A percentile compares a stretch with the other conserved stretches of the same genome.
These are phyloP conservation scores for Leccinum aurantiacum DNA, from an alignment of 768 basidiomycete genomes.

Conservation along the genomic window DNA sequence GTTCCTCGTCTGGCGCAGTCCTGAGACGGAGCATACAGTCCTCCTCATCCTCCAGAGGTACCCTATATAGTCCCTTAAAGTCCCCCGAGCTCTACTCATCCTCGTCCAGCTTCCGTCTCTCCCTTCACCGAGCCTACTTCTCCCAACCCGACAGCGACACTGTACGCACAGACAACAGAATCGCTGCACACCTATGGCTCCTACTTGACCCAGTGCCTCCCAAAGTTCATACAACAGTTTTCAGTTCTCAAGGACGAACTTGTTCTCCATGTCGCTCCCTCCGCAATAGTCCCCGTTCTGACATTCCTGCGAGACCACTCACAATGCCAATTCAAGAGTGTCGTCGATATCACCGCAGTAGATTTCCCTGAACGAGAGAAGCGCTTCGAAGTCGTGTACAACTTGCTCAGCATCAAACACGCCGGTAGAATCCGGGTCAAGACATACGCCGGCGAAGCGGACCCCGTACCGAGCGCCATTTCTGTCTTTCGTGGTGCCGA, in stretches of 20 bases:
- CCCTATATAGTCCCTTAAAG: not conserved
- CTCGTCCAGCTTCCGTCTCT: conserved; percentile 53
- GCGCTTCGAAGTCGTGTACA: conserved; percentile 96
- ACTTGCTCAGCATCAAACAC: conserved; percentile 78
- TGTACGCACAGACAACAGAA: conserved; percentile 71
- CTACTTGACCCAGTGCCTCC: conserved; percentile 89
- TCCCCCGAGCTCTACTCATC: conserved; percentile 10
- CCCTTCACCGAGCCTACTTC: conserved; percentile 92
- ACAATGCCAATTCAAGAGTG: conserved; percentile 89
- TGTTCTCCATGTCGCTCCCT: conserved; percentile 82
- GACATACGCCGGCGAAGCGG: conserved; percentile 93
- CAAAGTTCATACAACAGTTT: conserved; percentile 98
- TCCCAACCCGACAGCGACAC: conserved; percentile 75
- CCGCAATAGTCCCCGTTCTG: conserved; percentile 78
- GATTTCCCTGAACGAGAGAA: conserved; percentile 93
- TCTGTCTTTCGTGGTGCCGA: conserved; percentile 88
- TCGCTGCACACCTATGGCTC: conserved; percentile 89
- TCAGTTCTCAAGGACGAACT: conserved; percentile 96
- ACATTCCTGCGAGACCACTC: conserved; percentile 94
- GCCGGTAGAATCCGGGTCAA: conserved; percentile 92
- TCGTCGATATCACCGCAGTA: conserved; percentile 93
- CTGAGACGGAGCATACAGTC: conserved; percentile 47
- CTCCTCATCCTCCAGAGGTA: conserved; percentile 51
- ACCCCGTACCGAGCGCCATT: conserved; percentile 81
- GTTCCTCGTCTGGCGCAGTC: conserved; percentile 28